Evolutionary conservation across 495 filamentous ascomycete species (phyloP), one percentile per base, ranked within the genome.

Genomic region (Hypoxylon fragiforme): DNA sequence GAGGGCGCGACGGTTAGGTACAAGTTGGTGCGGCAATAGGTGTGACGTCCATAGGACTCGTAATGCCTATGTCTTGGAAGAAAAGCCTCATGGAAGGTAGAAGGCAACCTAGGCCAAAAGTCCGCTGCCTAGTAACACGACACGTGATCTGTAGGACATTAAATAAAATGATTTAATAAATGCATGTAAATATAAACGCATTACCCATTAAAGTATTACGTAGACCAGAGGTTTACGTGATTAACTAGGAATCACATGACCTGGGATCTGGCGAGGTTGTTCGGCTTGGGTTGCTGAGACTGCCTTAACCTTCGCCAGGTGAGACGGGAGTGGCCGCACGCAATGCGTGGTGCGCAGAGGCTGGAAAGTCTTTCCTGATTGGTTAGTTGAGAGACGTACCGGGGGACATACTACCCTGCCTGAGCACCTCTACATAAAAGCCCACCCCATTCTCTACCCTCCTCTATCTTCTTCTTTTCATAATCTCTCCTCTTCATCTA

Each of bases 61-160:
- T 12, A 34, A 36, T 18, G 18, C 44, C 28, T 35, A n/a, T 12
- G 16, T 2, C 6, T 30, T 36, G 32, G 2, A 26, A 22, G 40
- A 40, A 45, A 32, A 45, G 57, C 57, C 57, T 52, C 38, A 18
- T 32, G 44, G 31, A 61, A 55, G 57, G 51, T 51, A 47, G 31
- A 61, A 55, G 57, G 51, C 57, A 51, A 61, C 47, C 50, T 49
- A 42, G 50, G 30, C 7, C 15, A 35, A 40, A 31, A 50, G 50
- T 19, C 41, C 41, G 57, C 46, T 61, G 57, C 57, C 57, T 61
- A 56, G 44, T 61, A 54, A 14, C 9, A 50, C 18, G 3, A 14
- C 57, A 60, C 57, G 57, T 60, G 51, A 56, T 47, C 8, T 48
- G 47, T 61, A 61, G 47, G 51, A 61, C 57, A 51, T 38, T 44